Evolutionary conservation across 768 basidiomycete genomes (phyloP).

Genomic region (Ephemerocybe angulata): DNA sequence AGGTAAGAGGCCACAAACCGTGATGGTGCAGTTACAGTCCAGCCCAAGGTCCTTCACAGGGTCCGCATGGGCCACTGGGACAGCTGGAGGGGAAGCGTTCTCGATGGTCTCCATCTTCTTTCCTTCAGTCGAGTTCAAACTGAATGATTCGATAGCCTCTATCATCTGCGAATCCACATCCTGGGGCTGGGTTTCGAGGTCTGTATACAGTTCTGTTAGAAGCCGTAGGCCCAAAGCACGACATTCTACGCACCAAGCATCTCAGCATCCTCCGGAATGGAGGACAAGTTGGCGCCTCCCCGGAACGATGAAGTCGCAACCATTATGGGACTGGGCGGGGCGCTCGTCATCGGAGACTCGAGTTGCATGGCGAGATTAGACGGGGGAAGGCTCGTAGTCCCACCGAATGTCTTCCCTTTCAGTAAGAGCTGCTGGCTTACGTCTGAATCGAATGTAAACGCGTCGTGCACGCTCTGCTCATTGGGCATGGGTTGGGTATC

Average conservation of each 20-base stretch:
- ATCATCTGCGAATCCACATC: slow-evolving; percentile 10
- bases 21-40: slow-evolving; percentile 69
- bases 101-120: neutral
- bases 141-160: slow-evolving; percentile 41
- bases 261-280: slow-evolving; percentile 34
- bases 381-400: slow-evolving; percentile 3
- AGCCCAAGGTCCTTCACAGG: slow-evolving; percentile 34
- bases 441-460: neutral
- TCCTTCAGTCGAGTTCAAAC: neutral
- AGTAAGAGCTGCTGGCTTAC: no score
- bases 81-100: neutral
- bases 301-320: slow-evolving; percentile 24
- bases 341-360: slow-evolving; percentile 27
- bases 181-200: slow-evolving; percentile 39
- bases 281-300: slow-evolving; percentile 24
- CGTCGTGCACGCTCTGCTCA: slow-evolving; percentile 7
- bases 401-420: no score
- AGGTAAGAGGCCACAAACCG: slow-evolving; percentile 32
- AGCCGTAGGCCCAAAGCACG: neutral
- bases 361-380: slow-evolving; percentile 11
- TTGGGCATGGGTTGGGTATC: slow-evolving; percentile 12
- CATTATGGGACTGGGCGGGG: slow-evolving; percentile 15
- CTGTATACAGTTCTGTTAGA: slow-evolving; percentile 18
- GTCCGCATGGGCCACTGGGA: neutral
- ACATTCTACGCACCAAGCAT: slow-evolving; percentile 41